These are phyloP conservation scores for Eucommia ulmoides DNA, from an alignment of 257 asterid species.

Conservation along the genomic window DNA sequence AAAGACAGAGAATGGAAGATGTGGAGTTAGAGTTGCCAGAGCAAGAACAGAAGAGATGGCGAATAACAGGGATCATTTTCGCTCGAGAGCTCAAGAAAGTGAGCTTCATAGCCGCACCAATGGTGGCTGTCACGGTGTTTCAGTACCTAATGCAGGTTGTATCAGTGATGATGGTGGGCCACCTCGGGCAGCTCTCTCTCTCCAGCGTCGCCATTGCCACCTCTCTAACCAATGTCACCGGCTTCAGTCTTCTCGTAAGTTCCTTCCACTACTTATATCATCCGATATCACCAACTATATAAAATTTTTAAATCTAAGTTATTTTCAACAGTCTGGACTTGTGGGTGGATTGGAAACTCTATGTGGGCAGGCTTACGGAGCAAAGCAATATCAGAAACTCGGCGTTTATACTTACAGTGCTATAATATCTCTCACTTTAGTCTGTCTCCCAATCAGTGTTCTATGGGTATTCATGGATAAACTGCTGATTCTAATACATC, in stretches of 20 bases:
- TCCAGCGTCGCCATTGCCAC: constrained; percentile 41
- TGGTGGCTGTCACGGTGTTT: constrained; percentile 43
- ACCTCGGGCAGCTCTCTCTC: constrained; percentile 40
- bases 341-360: constrained; percentile 56
- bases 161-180: constrained; percentile 62
- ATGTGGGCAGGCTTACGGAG: constrained; percentile 66
- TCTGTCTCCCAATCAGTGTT: constrained; percentile 34
- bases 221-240: constrained; percentile 31
- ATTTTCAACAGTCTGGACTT: constrained; percentile 32
- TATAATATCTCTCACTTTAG: constrained; percentile 28
- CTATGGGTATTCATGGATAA: constrained; percentile 42
- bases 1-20: no score
- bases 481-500: constrained; percentile 29
- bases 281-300: neutral
- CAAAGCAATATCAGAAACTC: constrained; percentile 38
- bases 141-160: constrained; percentile 42
- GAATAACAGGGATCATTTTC: no score
- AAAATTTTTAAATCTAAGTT: neutral
- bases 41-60: no score
- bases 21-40: no score
- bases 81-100: constrained; percentile 47
- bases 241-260: neutral
- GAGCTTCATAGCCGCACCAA: constrained; percentile 47
- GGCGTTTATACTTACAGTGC: constrained; percentile 34
- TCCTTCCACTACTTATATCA: neutral